Base-by-base conservation (phyloP, 371 early-diverging fungal genomes). In the Mucor circinelloides region DNA sequence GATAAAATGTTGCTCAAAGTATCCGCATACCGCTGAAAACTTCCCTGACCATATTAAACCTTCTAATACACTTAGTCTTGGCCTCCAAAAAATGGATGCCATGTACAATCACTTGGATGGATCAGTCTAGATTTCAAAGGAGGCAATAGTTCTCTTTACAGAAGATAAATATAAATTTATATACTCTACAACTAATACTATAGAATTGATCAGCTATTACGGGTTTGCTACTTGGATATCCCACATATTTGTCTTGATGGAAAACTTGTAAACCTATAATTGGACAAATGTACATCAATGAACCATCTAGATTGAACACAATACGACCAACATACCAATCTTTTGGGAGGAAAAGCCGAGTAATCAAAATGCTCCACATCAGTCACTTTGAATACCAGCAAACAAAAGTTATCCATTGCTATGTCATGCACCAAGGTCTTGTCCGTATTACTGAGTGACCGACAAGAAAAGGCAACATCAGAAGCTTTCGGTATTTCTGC, bases 341-440 rank as follows among this genome's bases (percentile, higher is more conserved):
- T 70, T 66, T 77, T 77, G 15, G 86, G 84, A 58, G 87, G 88
- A 69, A 83, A 84, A 8, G 60, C 62, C 3, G 74, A 71, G 57
- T 86, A 79, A 32, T 89, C 83, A 61, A 83, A 78, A 61, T 90
- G 84, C 27, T 89, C 89, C 2, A 93, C 90, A 58, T 82, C 84
- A 52, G 74, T 75, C 0, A 89, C 82, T 67, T 90, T 91, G 68
- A 87, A 91, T 1, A 90, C 78, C 59, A 93, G 63, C 40, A 93
- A 65, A 69, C 91, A 90, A 76, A 90, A 91, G 60, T 91, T 91
- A 67, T 92, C 92, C 72, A 89, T 72, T 0, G 93, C 92, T 60
- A 85, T 78, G 66, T 90, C 89, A 72, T 92, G 90, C n/a, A 81
- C 73, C 0, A 83, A 63, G 4, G 70, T 56, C 3, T 25, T 71